Conservation (phyloP, 2,329 filamentous ascomycete genomes). For the Cytospora piceae region DNA sequence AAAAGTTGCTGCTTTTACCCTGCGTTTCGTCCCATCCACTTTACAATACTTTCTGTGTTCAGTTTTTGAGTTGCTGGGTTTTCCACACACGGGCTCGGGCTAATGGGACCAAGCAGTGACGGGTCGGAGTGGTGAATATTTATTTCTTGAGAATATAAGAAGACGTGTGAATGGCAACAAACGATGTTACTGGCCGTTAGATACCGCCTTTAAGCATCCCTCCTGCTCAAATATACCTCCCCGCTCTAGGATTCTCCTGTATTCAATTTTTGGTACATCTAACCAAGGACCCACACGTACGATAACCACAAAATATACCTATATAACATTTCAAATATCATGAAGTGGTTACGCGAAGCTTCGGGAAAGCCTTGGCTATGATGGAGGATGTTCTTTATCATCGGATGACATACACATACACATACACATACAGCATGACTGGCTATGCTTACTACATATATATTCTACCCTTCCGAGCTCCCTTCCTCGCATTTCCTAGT, state of each 20-base stretch:
- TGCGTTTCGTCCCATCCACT: background rate
- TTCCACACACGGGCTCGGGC: background rate
- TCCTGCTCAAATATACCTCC: background rate
- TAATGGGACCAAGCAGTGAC: background rate
- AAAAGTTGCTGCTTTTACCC: constrained; percentile 40
- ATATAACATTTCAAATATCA: background rate
- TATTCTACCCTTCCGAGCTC: too few species aligned
- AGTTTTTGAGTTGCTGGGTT: background rate
- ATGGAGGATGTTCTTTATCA: too few species aligned
- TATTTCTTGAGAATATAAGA: background rate
- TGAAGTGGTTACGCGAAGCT: too few species aligned
- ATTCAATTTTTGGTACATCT: background rate
- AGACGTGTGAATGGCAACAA: background rate
- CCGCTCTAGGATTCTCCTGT: background rate
- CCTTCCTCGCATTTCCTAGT: too few species aligned
- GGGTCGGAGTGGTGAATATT: background rate
- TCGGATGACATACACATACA: too few species aligned
- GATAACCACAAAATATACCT: background rate
- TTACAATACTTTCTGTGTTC: background rate
- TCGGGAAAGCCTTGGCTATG: too few species aligned
- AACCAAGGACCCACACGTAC: background rate
- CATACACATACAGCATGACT: too few species aligned
- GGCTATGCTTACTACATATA: too few species aligned
- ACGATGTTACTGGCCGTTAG: background rate
- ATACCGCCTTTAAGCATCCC: background rate